A percentile compares a stretch with the other conserved stretches of the same genome.
Evolutionary conservation across 2,329 filamentous ascomycete species (phyloP).

Genomic region (Drechslera avenae): DNA sequence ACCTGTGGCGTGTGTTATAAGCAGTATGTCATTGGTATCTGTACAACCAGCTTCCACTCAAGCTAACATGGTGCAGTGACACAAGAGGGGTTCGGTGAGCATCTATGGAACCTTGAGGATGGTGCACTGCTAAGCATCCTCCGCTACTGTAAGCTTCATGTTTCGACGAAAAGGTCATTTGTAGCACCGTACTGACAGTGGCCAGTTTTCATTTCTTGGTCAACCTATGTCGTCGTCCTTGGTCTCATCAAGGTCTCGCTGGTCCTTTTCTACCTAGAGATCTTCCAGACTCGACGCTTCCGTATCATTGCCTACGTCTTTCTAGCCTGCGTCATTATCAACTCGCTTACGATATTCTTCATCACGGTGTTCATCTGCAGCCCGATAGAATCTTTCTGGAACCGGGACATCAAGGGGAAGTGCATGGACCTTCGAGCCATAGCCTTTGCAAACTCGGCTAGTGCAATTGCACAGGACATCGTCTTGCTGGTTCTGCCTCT

Average conservation of each 20-base stretch:
- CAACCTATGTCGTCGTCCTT: slow-evolving; percentile 27
- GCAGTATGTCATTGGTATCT: slow-evolving; percentile 18
- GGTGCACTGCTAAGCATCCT: slow-evolving; percentile 18
- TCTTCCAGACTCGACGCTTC: slow-evolving; percentile 29
- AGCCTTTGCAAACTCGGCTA: slow-evolving; percentile 30
- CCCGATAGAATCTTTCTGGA: slow-evolving; percentile 34
- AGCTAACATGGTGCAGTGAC: slow-evolving; percentile 24
- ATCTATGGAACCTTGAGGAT: slow-evolving; percentile 24
- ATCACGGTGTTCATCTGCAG: slow-evolving; percentile 32
- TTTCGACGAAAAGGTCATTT: too few relatives aligned
- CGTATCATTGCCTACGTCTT: slow-evolving; percentile 22
- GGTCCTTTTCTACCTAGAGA: slow-evolving; percentile 36
- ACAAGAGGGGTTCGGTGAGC: slow-evolving; percentile 30
- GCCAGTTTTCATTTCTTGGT: slow-evolving; percentile 27
- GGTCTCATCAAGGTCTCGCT: slow-evolving; percentile 36
- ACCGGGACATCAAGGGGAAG: slow-evolving; percentile 31
- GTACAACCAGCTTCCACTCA: not conserved
- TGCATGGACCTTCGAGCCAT: slow-evolving; percentile 29
- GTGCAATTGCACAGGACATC: slow-evolving; percentile 34
- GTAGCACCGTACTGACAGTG: not conserved
- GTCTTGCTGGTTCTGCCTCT: slow-evolving; percentile 33
- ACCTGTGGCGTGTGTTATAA: slow-evolving; percentile 24
- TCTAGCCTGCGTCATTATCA: slow-evolving; percentile 23
- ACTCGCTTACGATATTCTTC: slow-evolving; percentile 22
- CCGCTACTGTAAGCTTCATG: slow-evolving; percentile 12